Percentiles rank a stretch among this genome's conserved stretches.
Evolutionary conservation across 1,284 basidiomycete genomes (phyloP).

Genomic region (Malassezia psittaci): DNA sequence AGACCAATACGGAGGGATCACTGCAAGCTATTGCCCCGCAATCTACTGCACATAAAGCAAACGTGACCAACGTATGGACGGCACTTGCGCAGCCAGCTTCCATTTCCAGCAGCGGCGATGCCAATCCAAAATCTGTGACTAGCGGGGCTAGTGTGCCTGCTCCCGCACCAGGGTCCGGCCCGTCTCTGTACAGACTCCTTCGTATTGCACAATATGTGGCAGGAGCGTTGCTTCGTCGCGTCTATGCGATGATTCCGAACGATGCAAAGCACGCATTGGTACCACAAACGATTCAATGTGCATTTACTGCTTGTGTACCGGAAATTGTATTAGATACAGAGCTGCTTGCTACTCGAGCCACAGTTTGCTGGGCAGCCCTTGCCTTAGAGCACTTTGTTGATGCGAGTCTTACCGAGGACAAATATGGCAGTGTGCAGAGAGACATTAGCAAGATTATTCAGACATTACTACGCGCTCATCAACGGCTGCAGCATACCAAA

Average conservation of each 20-base stretch:
- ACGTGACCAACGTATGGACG: constrained; percentile 6
- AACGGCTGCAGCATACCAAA: constrained; percentile 7
- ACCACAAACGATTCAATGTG: constrained; percentile 18
- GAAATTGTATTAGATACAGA: constrained; percentile 8
- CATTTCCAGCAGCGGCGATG: neutral
- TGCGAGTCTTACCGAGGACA: constrained; percentile 28
- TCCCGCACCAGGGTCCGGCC: neutral
- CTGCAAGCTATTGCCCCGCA: neutral
- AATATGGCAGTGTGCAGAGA: constrained; percentile 28
- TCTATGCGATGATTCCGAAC: constrained; percentile 16
- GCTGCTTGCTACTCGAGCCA: constrained; percentile 12
- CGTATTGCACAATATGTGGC: neutral
- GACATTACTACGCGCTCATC: constrained; percentile 3
- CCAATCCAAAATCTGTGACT: constrained; percentile 4
- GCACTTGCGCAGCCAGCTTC: neutral
- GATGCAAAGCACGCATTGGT: constrained; percentile 33
- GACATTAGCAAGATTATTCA: constrained; percentile 20
- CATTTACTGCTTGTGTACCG: constrained; percentile 15
- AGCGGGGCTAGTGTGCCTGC: neutral
- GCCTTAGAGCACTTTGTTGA: constrained; percentile 21
- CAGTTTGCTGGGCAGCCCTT: constrained; percentile 13
- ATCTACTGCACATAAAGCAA: neutral
- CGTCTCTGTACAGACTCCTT: neutral
- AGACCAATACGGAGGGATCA: neutral
- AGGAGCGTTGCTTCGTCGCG: neutral